A percentile compares a stretch with the other conserved stretches of the same genome.
phyloP scores from a whole-genome alignment of 129 eudicot genomes.

The Chrysanthemum seticuspe region DNA sequence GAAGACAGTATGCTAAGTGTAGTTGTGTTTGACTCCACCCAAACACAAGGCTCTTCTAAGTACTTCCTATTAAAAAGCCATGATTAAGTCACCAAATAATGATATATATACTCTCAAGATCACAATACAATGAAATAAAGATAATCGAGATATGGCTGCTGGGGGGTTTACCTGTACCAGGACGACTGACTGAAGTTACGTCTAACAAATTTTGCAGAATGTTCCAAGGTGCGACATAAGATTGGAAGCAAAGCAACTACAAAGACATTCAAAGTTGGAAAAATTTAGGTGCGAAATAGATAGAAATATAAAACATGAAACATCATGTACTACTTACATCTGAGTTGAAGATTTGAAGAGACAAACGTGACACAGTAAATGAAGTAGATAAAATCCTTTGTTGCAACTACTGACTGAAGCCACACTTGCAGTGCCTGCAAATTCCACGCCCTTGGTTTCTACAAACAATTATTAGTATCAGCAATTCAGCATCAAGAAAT shows the following conservation, averaged over 20 bases:
- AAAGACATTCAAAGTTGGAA: conserved; percentile 16
- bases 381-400: conserved; percentile 83
- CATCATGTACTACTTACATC: conserved; percentile 54
- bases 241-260: conserved; percentile 94
- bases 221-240: conserved; percentile 74
- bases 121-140: background rate
- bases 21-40: conserved; percentile 88
- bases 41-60: conserved; percentile 88
- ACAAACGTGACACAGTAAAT: conserved; percentile 87
- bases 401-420: conserved; percentile 80
- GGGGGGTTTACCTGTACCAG: conserved; percentile 61
- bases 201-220: conserved; percentile 75
- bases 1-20: conserved; percentile 84
- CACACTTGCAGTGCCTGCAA: conserved; percentile 85
- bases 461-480: conserved; percentile 21
- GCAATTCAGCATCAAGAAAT: background rate
- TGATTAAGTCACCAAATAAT: conserved; percentile 22
- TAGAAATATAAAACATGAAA: background rate
- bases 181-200: conserved; percentile 73
- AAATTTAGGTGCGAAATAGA: background rate
- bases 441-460: conserved; percentile 97
- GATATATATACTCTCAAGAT: background rate
- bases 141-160: background rate
- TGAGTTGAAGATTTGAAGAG: conserved; percentile 78
- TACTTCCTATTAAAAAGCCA: conserved; percentile 59